These are phyloP conservation scores for California macrophylla DNA, from an alignment of 441 rosid genomes.

Conservation along the genomic window DNA sequence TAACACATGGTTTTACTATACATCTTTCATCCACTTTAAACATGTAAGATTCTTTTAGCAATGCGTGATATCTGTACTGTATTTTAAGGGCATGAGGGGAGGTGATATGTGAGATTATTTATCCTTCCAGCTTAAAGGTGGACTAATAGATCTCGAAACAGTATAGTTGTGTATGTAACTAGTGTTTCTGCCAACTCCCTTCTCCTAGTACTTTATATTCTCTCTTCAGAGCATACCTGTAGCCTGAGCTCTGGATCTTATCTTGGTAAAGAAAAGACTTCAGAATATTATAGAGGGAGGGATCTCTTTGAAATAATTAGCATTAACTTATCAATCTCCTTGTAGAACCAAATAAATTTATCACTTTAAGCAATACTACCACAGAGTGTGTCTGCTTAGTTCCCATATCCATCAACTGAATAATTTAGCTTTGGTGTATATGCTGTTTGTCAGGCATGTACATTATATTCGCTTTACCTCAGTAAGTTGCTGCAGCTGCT, in stretches of 20 bases:
- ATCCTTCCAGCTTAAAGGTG: background rate
- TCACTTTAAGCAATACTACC: background rate
- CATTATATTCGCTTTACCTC: background rate
- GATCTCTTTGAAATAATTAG: background rate
- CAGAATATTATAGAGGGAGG: background rate
- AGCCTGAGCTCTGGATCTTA: background rate
- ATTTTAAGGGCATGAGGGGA: background rate
- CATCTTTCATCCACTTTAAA: background rate
- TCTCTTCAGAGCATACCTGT: background rate
- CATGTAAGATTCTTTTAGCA: background rate
- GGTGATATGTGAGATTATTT: background rate
- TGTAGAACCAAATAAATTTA: background rate
- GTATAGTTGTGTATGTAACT: background rate
- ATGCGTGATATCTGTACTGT: background rate
- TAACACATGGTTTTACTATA: background rate
- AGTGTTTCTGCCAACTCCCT: background rate
- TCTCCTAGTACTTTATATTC: background rate
- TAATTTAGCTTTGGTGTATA: background rate
- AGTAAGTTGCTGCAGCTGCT: constrained; percentile 6
- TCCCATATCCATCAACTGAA: background rate
- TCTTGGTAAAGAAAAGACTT: background rate
- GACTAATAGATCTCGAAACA: background rate
- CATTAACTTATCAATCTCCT: background rate
- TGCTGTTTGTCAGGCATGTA: background rate
- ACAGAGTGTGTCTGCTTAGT: background rate